phyloP scores from a whole-genome alignment of 2,329 filamentous ascomycete species.

The Claviceps sp. region DNA sequence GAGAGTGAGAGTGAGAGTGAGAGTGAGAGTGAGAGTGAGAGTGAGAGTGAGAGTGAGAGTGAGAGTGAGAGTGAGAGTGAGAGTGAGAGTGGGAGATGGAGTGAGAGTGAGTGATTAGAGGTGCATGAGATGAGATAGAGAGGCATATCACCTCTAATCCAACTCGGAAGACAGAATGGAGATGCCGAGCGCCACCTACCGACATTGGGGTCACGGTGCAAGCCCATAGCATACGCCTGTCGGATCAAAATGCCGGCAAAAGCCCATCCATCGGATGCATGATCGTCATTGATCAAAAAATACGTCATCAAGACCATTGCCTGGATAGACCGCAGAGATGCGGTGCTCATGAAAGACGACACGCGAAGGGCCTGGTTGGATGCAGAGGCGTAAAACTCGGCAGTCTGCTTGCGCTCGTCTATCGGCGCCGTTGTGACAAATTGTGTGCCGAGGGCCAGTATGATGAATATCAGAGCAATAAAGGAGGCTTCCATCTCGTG shows the following conservation, averaged over 20 bases:
- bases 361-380: slow-evolving; percentile 65
- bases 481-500: slow-evolving; percentile 51
- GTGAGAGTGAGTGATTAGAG: no score
- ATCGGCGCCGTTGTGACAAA: slow-evolving; percentile 50
- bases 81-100: no score
- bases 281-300: slow-evolving; percentile 77
- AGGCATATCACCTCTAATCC: background rate
- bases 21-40: background rate
- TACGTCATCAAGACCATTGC: slow-evolving; percentile 72
- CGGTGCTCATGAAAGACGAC: slow-evolving; percentile 63
- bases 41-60: no score
- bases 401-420: slow-evolving; percentile 56
- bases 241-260: slow-evolving; percentile 66
- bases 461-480: slow-evolving; percentile 60
- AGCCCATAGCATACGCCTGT: slow-evolving; percentile 69
- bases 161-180: background rate
- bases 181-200: slow-evolving; percentile 22
- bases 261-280: slow-evolving; percentile 70
- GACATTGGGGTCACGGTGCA: slow-evolving; percentile 68
- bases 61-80: no score
- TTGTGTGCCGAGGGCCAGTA: slow-evolving; percentile 67
- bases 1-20: background rate
- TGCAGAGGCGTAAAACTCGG: slow-evolving; percentile 70
- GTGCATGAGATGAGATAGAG: background rate
- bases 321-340: slow-evolving; percentile 59